A percentile compares a stretch with the other conserved stretches of the same genome.
Conservation (phyloP, 202 grass and related monocot genomes). For the Thinopyrum obtusiflorum region DNA sequence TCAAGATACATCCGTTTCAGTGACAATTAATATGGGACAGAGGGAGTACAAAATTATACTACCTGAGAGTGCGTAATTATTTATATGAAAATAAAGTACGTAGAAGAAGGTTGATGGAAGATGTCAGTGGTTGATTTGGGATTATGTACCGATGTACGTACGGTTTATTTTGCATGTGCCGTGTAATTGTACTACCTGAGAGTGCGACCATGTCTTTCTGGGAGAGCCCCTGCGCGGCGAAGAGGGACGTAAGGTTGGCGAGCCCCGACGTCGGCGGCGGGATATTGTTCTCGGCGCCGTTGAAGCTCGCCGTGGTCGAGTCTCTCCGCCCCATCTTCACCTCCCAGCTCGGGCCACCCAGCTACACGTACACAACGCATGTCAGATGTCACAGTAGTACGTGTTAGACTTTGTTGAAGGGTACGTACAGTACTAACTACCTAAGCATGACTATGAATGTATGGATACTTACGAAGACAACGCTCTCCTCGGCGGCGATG, state of each 20-base stretch:
- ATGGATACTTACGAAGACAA: conserved; percentile 47
- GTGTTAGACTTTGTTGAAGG: too few relatives aligned
- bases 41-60: too few relatives aligned
- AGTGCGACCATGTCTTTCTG: conserved; percentile 78
- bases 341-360: conserved; percentile 69
- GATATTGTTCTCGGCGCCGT: conserved; percentile 65
- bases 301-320: conserved; percentile 66
- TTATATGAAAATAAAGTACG: too few relatives aligned
- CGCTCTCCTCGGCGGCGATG: conserved; percentile 59
- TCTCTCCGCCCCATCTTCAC: conserved; percentile 73
- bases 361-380: conserved; percentile 8
- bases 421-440: too few relatives aligned
- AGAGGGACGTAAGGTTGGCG: conserved; percentile 67
- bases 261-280: conserved; percentile 60
- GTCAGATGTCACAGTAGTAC: too few relatives aligned
- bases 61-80: too few relatives aligned
- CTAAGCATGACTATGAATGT: not conserved
- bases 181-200: conserved; percentile 39
- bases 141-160: too few relatives aligned
- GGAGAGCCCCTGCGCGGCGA: conserved; percentile 72
- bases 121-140: too few relatives aligned
- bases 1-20: too few relatives aligned
- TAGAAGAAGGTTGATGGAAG: too few relatives aligned
- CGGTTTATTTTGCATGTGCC: too few relatives aligned
- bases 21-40: too few relatives aligned